Evolutionary conservation across 2,329 filamentous ascomycete species (phyloP), one percentile per base, ranked within the genome.

Genomic region (Apiospora koreana): DNA sequence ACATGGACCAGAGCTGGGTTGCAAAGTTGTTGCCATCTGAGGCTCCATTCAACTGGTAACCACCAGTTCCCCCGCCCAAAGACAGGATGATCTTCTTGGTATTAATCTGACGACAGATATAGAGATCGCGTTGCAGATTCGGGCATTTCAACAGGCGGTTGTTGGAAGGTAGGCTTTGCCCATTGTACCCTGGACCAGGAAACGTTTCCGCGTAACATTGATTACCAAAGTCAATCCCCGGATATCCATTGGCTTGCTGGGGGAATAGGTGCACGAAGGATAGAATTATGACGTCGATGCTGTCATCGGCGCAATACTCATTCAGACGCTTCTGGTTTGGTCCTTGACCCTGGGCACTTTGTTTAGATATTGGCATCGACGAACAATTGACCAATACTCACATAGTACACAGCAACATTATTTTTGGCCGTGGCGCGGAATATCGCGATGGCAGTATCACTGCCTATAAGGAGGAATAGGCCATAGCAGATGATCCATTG

Each of bases 391-490:
- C 23, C 28, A 16, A 7, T 4, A 3, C 76, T 70, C 77, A 84
- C 83, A 74, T 81, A 85, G 72, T 84, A 85, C 4, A 84, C 77
- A 9, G 78, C 83, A 43, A 84, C 77, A 72, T 84, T 84, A 50
- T 77, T 77, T 68, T 81, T 80, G 0, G 79, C 79, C 5, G 68
- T 72, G 41, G 77, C 73, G 69, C 78, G 75, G 71, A 82, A 82
- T 9, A 73, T 71, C 54, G 73, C 76, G 16, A 71, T 23, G 2
- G 31, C 31, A n/a, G 18, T 14, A 31, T 62, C 21, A 31, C 31
- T 62, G 18, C 31, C 31, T 12, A 62, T 38, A 18, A 62, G 31
- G 21, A 62, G 54, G 18, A 62, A 9, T n/a, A 62, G 3, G 10
- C 54, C 9, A 21, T 21, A 62, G 31, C 31, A 38, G 12, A 38